Evolutionary conservation across 2,329 filamentous ascomycete genomes (phyloP).

Genomic region (Fusarium mundagurra): DNA sequence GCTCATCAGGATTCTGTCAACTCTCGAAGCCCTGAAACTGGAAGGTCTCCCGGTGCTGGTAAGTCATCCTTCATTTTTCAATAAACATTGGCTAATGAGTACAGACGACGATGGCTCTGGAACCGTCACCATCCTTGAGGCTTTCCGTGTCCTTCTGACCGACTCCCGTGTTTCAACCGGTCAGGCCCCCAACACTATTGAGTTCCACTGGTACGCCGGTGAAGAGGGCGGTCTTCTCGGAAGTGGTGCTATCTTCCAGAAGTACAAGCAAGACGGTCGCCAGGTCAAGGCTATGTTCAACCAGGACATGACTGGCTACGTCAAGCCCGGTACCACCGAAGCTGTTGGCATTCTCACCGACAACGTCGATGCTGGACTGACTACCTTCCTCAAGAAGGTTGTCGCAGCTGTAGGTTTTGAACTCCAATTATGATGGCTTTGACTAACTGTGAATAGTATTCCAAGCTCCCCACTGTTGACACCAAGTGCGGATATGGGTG

Average conservation of each 20-base stretch:
- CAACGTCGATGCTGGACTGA: conserved; percentile 50
- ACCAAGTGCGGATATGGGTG: conserved; percentile 66
- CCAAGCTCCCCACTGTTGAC: conserved; percentile 54
- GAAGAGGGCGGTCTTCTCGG: conserved; percentile 84
- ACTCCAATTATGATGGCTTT: fast-evolving
- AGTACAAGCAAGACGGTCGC: conserved; percentile 46
- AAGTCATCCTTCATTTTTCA: fast-evolving
- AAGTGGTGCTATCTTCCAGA: conserved; percentile 63
- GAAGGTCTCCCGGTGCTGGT: conserved; percentile 38
- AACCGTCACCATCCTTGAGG: conserved; percentile 77
- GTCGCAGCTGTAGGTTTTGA: conserved; percentile 38
- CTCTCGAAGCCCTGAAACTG: conserved; percentile 23
- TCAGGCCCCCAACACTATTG: conserved; percentile 74
- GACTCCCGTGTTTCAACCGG: conserved; percentile 70
- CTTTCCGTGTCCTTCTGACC: conserved; percentile 75
- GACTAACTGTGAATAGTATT: conserved; percentile 39
- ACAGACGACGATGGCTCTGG: conserved; percentile 41
- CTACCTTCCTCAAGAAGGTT: conserved; percentile 51
- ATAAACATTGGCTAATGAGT: background rate
- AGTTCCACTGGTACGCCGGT: conserved; percentile 89
- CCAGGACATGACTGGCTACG: conserved; percentile 57
- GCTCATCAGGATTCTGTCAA: conserved; percentile 87
- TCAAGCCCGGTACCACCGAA: conserved; percentile 42
- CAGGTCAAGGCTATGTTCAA: conserved; percentile 56
- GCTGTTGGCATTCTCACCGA: conserved; percentile 53